Evolutionary conservation across 108 stramenopile genomes (phyloP).

Genomic region (Stephanodiscus minutulus): DNA sequence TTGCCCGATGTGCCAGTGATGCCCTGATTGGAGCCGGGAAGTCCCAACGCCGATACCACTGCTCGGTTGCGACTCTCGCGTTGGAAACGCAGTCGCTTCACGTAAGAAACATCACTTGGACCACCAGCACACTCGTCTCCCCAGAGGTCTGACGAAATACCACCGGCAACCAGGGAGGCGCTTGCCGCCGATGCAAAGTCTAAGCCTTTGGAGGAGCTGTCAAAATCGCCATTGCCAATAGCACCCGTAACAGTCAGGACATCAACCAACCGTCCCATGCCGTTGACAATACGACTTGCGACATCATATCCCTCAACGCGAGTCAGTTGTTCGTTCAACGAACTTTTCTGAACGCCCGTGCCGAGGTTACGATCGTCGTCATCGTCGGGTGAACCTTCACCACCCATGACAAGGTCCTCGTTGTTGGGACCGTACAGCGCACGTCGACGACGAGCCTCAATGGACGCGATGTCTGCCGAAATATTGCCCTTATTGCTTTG

Average conservation of each 20-base stretch:
- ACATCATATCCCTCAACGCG: constrained; percentile 82
- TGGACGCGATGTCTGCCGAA: constrained; percentile 55
- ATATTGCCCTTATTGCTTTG: constrained; percentile 32
- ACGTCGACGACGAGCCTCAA: constrained; percentile 73
- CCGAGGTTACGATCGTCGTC: constrained; percentile 50
- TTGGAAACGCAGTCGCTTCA: constrained; percentile 66
- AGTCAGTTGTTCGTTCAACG: constrained; percentile 76
- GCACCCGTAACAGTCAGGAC: constrained; percentile 76
- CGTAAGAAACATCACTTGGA: constrained; percentile 75
- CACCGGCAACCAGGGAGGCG: constrained; percentile 41
- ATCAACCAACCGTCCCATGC: constrained; percentile 76
- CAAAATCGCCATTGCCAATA: constrained; percentile 65
- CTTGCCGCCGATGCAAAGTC: constrained; percentile 46
- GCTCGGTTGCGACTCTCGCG: constrained; percentile 40
- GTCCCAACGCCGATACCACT: constrained; percentile 30
- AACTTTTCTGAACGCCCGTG: constrained; percentile 67
- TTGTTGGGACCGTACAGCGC: constrained; percentile 77
- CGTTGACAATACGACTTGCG: constrained; percentile 76
- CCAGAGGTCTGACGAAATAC: constrained; percentile 38
- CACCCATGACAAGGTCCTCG: constrained; percentile 80
- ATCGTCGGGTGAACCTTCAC: constrained; percentile 49
- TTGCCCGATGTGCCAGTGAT: constrained; percentile 52
- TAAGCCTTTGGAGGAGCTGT: constrained; percentile 26
- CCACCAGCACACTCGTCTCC: constrained; percentile 69
- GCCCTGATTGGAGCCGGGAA: constrained; percentile 29